Evolutionary conservation across 2,329 filamentous ascomycete genomes (phyloP).

Genomic region (Setomelanomma holmii): DNA sequence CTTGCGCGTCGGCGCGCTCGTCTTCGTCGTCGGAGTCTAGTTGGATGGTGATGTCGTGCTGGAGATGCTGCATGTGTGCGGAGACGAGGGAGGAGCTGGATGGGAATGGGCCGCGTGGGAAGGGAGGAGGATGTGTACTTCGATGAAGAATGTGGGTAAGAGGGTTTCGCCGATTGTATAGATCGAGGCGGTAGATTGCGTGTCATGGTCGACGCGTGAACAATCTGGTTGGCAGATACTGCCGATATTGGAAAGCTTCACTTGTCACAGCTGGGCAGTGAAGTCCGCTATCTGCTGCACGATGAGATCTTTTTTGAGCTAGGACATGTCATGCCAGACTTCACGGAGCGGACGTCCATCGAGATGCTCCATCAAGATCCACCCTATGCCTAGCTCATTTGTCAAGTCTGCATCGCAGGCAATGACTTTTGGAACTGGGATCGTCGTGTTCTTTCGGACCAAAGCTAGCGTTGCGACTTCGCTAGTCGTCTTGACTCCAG

Average conservation of each 20-base stretch:
- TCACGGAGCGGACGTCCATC: slow-evolving; percentile 3
- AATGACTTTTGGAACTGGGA: slow-evolving; percentile 5
- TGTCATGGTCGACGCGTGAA: too few species aligned
- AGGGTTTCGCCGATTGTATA: not conserved
- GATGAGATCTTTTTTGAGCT: slow-evolving; percentile 4
- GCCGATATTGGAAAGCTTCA: not conserved
- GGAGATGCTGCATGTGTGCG: not conserved
- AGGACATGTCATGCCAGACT: slow-evolving; percentile 8
- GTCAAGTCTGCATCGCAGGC: not conserved
- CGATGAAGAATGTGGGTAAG: not conserved
- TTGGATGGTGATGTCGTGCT: not conserved
- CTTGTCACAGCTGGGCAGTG: not conserved
- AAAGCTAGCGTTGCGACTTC: slow-evolving; percentile 30
- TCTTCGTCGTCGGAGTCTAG: not conserved
- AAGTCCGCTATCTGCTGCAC: not conserved
- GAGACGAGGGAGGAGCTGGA: not conserved
- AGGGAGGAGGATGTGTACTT: not conserved
- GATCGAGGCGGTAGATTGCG: too few species aligned
- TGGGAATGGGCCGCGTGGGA: not conserved
- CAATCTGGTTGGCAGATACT: not conserved
- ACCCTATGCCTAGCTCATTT: slow-evolving; percentile 12
- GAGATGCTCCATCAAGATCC: slow-evolving; percentile 7
- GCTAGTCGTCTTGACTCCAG: slow-evolving; percentile 21
- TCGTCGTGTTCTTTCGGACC: slow-evolving; percentile 5
- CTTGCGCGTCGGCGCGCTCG: not conserved